A percentile compares a stretch with the other conserved stretches of the same genome.
Evolutionary conservation across 2,329 filamentous ascomycete genomes (phyloP).

Genomic region (Sporothrix pallida): DNA sequence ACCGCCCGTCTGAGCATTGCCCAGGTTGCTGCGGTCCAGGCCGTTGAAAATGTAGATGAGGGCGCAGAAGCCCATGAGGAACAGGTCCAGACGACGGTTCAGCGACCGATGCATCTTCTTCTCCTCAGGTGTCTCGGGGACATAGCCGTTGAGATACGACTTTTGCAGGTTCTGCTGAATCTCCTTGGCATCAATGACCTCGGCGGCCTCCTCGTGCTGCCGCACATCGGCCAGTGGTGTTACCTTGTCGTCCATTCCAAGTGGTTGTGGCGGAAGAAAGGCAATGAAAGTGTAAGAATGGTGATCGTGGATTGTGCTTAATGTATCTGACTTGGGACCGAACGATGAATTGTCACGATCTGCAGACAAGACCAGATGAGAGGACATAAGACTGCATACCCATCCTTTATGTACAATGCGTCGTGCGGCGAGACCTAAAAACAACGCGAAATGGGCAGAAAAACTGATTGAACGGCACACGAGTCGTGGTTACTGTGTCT

Average conservation of each 20-base stretch:
- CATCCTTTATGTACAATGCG: neutral
- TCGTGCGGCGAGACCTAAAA: neutral
- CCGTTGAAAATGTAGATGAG: conserved; percentile 49
- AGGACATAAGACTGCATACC: neutral
- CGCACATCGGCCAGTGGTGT: neutral
- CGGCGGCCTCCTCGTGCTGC: neutral
- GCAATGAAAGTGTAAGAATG: neutral
- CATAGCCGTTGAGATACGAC: conserved; percentile 21
- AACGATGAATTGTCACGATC: neutral
- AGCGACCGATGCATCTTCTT: neutral
- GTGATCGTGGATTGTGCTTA: too few species aligned
- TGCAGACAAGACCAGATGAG: neutral
- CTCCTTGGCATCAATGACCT: neutral
- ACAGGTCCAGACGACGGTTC: conserved; percentile 17
- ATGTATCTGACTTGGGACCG: neutral
- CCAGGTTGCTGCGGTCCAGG: conserved; percentile 50
- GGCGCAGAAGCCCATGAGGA: conserved; percentile 19
- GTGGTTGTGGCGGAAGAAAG: neutral
- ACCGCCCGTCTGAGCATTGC: conserved; percentile 48
- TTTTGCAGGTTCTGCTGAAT: conserved; percentile 8
- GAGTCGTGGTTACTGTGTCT: neutral
- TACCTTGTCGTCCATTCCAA: neutral
- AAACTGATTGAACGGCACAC: neutral
- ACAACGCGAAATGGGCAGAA: neutral
- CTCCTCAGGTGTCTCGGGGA: conserved; percentile 6